Evolutionary conservation across 2,329 filamentous ascomycete species (phyloP), one percentile per base, ranked within the genome.

Genomic region (Fusarium acutatum): DNA sequence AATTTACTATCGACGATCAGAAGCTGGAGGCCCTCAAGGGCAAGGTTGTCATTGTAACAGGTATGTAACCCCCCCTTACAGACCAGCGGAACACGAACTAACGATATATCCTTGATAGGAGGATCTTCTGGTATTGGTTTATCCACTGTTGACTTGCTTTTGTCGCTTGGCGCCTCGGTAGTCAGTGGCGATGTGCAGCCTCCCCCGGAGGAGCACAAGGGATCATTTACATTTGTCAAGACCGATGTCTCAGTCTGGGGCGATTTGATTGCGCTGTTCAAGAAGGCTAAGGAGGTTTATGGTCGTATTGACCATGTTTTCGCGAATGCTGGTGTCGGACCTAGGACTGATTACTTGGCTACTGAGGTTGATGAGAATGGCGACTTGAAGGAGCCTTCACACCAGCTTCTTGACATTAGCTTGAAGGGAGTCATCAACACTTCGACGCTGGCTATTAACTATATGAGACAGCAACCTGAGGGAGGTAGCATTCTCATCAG

Each of bases 221-320:
- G 67, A 9, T 43, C 72, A 6, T 83, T 85, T 63, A 60, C 75
- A 3, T 82, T 85, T 61, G 71, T 85, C 38, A 75, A 83, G 67
- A 83, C 84, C 7, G 82, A 90, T 68, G 87, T 89, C 4, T 80
- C 84, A 3, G 78, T 81, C 22, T 90, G 88, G 88, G 69, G 79
- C 7, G 84, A 87, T 13, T 83, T 89, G 14, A 79, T 83, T 18
- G 79, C 80, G 1, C 81, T 91, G 17, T 91, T 91, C 81, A 86
- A 86, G 61, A 79, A 82, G 61, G 80, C 87, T 5, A 84, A 85
- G 64, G 79, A 84, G 17, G 90, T 93, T 59, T 88, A 93, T 71
- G 93, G 95, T 77, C 92, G 94, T 69, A 88, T 96, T 68, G 93
- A 93, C 47, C 89, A 93, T 79, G 93, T 94, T 12, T 94, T 95